phyloP scores from a whole-genome alignment of 1,139 yeast genomes.

The Geotrichum fermentans region DNA sequence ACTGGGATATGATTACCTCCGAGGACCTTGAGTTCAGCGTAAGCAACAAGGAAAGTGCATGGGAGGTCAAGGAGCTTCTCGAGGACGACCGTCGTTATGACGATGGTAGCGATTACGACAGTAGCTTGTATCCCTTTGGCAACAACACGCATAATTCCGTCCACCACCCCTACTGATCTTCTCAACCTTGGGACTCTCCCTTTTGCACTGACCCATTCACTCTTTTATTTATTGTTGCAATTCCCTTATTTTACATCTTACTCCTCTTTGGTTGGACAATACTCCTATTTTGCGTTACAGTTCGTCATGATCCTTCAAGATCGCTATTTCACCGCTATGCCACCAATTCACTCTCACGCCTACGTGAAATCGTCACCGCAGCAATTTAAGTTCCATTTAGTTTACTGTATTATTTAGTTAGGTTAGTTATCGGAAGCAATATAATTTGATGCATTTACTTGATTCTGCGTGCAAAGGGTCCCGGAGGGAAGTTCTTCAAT shows the following conservation, averaged over 20 bases:
- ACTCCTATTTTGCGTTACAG: too few species aligned
- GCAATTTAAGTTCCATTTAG: too few species aligned
- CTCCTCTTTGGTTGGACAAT: too few species aligned
- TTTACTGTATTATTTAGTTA: too few species aligned
- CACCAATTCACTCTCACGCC: too few species aligned
- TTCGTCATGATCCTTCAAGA: too few species aligned
- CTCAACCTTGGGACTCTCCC: too few species aligned
- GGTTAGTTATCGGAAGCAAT: constrained; percentile 1
- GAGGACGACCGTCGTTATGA: constrained; percentile 43
- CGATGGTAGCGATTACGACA: constrained; percentile 38
- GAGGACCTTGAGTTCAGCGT: constrained; percentile 94
- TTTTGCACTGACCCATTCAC: neutral
- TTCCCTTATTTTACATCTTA: too few species aligned
- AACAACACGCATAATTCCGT: constrained; percentile 3
- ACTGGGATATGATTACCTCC: constrained; percentile 94
- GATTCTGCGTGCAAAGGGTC: too few species aligned
- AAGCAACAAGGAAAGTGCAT: constrained; percentile 45
- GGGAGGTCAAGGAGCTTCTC: constrained; percentile 49
- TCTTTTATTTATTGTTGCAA: constrained; percentile 6
- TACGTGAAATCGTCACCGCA: too few species aligned
- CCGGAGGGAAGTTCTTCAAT: too few species aligned
- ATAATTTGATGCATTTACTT: constrained; percentile 10
- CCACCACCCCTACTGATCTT: constrained; percentile 22
- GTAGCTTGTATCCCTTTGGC: constrained; percentile 26
- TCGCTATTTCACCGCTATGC: too few species aligned